phyloP scores from a whole-genome alignment of 2,329 filamentous ascomycete species.

The Periconia macrospinosa region DNA sequence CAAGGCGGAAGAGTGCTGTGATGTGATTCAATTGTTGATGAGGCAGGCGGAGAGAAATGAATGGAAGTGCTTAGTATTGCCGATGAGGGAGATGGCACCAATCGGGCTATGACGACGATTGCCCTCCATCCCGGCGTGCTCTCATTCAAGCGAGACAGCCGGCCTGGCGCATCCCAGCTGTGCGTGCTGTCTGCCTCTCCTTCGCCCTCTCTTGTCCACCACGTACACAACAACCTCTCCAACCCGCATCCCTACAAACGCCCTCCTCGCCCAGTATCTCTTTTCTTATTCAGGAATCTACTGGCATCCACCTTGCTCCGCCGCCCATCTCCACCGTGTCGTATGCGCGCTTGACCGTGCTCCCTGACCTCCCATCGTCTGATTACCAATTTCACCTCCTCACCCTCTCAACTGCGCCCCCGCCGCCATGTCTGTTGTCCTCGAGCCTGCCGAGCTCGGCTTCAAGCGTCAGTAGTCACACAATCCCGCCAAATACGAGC shows the following conservation, averaged over 20 bases:
- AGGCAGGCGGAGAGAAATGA: too few species aligned
- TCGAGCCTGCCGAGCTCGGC: conserved; percentile 86
- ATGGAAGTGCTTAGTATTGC: neutral
- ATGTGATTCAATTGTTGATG: too few species aligned
- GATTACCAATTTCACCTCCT: conserved; percentile 36
- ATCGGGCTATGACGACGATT: neutral
- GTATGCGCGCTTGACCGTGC: conserved; percentile 14
- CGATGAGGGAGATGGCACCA: neutral
- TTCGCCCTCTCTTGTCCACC: neutral
- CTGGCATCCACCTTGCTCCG: conserved; percentile 6
- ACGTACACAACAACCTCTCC: too few species aligned
- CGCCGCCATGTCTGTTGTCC: conserved; percentile 84
- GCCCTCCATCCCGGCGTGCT: too few species aligned
- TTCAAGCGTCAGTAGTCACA: conserved; percentile 74
- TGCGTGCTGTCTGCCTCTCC: neutral
- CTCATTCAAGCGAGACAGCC: too few species aligned
- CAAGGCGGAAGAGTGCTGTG: too few species aligned
- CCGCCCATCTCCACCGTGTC: conserved; percentile 10
- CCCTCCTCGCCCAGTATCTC: neutral
- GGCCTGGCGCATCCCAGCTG: too few species aligned
- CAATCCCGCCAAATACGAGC: neutral
- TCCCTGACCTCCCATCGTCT: conserved; percentile 4
- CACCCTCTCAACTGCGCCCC: conserved; percentile 9
- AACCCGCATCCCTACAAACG: neutral
- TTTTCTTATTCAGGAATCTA: neutral